phyloP scores from a whole-genome alignment of 345 rosid genomes.

The Psidium friedrichsthalianum region DNA sequence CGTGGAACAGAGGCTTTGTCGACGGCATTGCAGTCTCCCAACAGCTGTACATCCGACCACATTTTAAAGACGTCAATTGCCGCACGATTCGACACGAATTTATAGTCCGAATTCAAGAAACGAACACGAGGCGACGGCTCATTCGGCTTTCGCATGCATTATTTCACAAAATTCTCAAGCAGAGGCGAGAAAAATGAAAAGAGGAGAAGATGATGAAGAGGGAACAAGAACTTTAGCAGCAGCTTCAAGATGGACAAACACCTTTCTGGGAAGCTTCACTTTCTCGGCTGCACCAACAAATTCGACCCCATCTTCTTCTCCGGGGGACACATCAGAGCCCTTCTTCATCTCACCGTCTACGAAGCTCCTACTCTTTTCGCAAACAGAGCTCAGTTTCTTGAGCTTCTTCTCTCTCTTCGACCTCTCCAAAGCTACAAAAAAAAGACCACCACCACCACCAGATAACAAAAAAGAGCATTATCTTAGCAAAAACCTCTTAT shows the following conservation, averaged over 20 bases:
- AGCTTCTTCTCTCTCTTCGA: slow-evolving; percentile 44
- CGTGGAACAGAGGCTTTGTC: slow-evolving; percentile 80
- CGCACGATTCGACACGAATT: not conserved
- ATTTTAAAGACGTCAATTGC: not conserved
- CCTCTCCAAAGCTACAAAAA: slow-evolving; percentile 29
- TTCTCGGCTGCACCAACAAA: slow-evolving; percentile 16
- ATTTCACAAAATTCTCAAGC: not conserved
- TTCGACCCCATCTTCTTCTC: slow-evolving; percentile 19
- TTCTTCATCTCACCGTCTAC: slow-evolving; percentile 34
- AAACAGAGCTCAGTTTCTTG: slow-evolving; percentile 38
- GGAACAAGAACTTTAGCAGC: not conserved
- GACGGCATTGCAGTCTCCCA: slow-evolving; percentile 42
- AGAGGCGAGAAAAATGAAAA: not conserved
- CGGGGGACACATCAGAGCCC: slow-evolving; percentile 15
- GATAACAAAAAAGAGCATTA: slow-evolving; percentile 1
- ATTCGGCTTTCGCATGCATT: not conserved
- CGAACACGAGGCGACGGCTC: not conserved
- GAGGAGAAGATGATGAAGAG: not conserved
- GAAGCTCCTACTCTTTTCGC: slow-evolving; percentile 16
- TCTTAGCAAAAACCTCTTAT: not conserved
- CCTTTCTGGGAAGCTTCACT: slow-evolving; percentile 45
- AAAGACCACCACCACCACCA: slow-evolving; percentile 12
- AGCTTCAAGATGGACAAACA: slow-evolving; percentile 10
- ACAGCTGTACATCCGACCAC: slow-evolving; percentile 16
- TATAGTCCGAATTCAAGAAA: not conserved